A percentile compares a stretch with the other conserved stretches of the same genome.
phyloP scores from a whole-genome alignment of 495 filamentous ascomycete genomes.

The Niebla homalea region DNA sequence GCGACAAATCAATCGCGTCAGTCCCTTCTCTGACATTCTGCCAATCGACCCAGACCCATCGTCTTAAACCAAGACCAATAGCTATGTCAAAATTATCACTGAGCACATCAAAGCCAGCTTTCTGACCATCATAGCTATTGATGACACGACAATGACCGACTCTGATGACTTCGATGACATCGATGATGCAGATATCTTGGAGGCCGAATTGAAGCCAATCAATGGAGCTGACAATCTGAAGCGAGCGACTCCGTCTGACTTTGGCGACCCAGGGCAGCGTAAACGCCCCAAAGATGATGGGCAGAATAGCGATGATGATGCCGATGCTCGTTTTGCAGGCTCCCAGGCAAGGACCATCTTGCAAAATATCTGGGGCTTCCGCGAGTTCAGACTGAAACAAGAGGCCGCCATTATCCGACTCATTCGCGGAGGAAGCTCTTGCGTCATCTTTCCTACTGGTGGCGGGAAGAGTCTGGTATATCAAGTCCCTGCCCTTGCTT shows the following conservation, averaged over 20 bases:
- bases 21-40: too few species aligned
- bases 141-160: background rate
- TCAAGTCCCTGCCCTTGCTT: constrained; percentile 42
- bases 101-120: too few species aligned
- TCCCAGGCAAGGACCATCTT: constrained; percentile 23
- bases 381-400: constrained; percentile 39
- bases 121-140: too few species aligned
- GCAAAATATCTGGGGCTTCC: constrained; percentile 31
- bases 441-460: constrained; percentile 46
- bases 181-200: constrained; percentile 11
- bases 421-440: constrained; percentile 34
- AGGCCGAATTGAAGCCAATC: constrained; percentile 4
- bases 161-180: constrained; percentile 15
- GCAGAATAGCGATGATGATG: background rate
- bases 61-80: too few species aligned
- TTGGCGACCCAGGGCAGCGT: background rate
- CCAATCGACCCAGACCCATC: too few species aligned
- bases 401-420: constrained; percentile 36
- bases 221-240: background rate
- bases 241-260: background rate
- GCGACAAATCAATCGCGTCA: too few species aligned
- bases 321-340: background rate
- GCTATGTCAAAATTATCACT: too few species aligned
- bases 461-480: constrained; percentile 46
- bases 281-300: background rate